A percentile compares a stretch with the other conserved stretches of the same genome.
phyloP scores from a whole-genome alignment of 1,284 basidiomycete species.

The Phlebopus sp. region DNA sequence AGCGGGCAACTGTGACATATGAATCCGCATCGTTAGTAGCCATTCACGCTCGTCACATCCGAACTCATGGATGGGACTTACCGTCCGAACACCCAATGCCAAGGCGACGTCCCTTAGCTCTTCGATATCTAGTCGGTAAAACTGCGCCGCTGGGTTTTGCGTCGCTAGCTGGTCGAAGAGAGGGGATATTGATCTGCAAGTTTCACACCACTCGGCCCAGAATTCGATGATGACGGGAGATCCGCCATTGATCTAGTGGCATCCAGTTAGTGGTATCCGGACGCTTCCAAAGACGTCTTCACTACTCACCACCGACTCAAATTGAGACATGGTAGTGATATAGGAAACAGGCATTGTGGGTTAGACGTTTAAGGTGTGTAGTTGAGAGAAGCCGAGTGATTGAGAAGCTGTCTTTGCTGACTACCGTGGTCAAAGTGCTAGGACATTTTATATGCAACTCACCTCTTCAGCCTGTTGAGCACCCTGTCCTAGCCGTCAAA shows the following conservation, averaged over 20 bases:
- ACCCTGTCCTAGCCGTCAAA: slow-evolving; percentile 19
- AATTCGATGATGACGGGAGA: slow-evolving; percentile 73
- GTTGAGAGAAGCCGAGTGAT: slow-evolving; percentile 11
- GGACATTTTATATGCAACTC: slow-evolving; percentile 27
- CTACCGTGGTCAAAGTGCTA: slow-evolving; percentile 6
- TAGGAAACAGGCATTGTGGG: slow-evolving; percentile 21
- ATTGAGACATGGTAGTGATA: slow-evolving; percentile 28
- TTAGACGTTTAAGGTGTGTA: slow-evolving; percentile 14
- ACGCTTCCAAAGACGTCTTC: not conserved
- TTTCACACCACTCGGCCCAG: slow-evolving; percentile 71
- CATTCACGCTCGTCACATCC: slow-evolving; percentile 12
- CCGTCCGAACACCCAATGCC: slow-evolving; percentile 73
- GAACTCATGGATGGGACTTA: slow-evolving; percentile 32
- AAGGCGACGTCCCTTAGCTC: slow-evolving; percentile 48
- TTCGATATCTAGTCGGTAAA: slow-evolving; percentile 87
- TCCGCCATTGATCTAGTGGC: slow-evolving; percentile 53
- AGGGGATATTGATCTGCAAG: slow-evolving; percentile 77
- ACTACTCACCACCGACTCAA: slow-evolving; percentile 21
- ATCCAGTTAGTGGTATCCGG: slow-evolving; percentile 7
- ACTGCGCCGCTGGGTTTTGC: slow-evolving; percentile 38
- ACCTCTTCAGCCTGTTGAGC: slow-evolving; percentile 16
- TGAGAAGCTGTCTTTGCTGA: slow-evolving; percentile 18
- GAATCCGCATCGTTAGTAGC: slow-evolving; percentile 9
- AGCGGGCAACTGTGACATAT: slow-evolving; percentile 60
- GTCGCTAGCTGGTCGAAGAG: slow-evolving; percentile 72